A percentile compares a stretch with the other conserved stretches of the same genome.
These are phyloP conservation scores for Pelomyxa schiedti DNA, from an alignment of 78 protist genomes.

Conservation along the genomic window DNA sequence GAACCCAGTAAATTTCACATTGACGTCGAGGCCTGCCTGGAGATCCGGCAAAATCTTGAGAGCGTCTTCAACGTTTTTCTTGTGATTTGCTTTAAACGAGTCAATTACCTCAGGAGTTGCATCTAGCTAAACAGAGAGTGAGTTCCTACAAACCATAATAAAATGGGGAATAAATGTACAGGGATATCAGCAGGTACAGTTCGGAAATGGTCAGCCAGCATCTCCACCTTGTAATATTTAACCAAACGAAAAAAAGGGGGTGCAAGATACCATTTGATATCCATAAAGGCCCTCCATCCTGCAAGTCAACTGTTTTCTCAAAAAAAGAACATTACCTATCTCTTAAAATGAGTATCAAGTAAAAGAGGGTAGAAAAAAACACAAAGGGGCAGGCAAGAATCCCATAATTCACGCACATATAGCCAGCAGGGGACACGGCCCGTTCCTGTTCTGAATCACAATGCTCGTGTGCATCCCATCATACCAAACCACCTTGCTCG, in stretches of 20 bases:
- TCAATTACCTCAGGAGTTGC: not conserved
- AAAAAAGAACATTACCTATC: not conserved
- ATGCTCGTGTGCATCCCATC: no score
- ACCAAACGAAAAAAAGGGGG: no score
- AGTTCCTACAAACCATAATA: not conserved
- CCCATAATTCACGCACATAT: not conserved
- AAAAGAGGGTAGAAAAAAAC: not conserved
- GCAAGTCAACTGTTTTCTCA: not conserved
- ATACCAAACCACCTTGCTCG: no score
- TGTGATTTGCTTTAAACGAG: not conserved
- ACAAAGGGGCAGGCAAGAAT: not conserved
- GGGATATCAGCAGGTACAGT: not conserved
- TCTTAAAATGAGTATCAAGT: not conserved
- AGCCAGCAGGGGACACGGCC: not conserved
- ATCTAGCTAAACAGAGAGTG: not conserved
- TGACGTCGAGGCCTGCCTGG: not conserved
- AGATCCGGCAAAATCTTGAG: not conserved
- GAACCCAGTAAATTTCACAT: not conserved
- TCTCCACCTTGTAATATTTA: no score
- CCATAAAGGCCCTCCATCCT: not conserved
- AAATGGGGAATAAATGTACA: not conserved
- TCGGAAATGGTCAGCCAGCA: not conserved
- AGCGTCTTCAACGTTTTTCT: not conserved
- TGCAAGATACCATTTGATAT: no score
- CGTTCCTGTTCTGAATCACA: not conserved